Evolutionary conservation across 1,284 basidiomycete species (phyloP).

Genomic region (Ceratobasidium sp.): DNA sequence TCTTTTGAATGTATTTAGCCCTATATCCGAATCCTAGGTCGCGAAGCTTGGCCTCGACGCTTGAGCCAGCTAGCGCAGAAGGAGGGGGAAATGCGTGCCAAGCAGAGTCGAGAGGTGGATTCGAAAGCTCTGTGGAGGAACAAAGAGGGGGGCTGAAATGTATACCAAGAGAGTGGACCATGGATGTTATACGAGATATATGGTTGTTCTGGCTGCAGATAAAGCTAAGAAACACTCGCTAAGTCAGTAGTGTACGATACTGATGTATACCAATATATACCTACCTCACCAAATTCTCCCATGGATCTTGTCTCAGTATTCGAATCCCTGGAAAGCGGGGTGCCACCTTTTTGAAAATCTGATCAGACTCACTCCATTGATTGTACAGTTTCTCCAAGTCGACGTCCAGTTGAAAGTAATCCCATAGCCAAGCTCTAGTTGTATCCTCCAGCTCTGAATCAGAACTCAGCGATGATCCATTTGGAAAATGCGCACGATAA

Average conservation of each 20-base stretch:
- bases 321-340: constrained; percentile 70
- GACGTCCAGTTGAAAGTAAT: constrained; percentile 91
- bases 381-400: constrained; percentile 80
- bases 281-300: constrained; percentile 93
- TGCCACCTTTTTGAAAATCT: constrained; percentile 73
- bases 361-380: constrained; percentile 79
- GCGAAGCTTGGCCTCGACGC: constrained; percentile 76
- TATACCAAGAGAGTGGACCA: constrained; percentile 79
- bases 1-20: constrained; percentile 87
- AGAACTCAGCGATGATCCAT: constrained; percentile 51
- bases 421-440: constrained; percentile 80
- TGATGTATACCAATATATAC: constrained; percentile 52
- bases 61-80: constrained; percentile 67
- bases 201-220: constrained; percentile 99
- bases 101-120: constrained; percentile 49
- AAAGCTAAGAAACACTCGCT: constrained; percentile 68
- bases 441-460: constrained; percentile 61
- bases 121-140: constrained; percentile 53
- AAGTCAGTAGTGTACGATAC: constrained; percentile 6
- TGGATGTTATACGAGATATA: constrained; percentile 89
- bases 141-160: constrained; percentile 76
- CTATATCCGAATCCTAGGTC: constrained; percentile 95
- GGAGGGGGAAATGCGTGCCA: constrained; percentile 92
- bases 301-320: constrained; percentile 92
- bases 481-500: constrained; percentile 75